Base-by-base conservation (phyloP, 1,139 yeast species). In the Yamadazyma friedrichii region DNA sequence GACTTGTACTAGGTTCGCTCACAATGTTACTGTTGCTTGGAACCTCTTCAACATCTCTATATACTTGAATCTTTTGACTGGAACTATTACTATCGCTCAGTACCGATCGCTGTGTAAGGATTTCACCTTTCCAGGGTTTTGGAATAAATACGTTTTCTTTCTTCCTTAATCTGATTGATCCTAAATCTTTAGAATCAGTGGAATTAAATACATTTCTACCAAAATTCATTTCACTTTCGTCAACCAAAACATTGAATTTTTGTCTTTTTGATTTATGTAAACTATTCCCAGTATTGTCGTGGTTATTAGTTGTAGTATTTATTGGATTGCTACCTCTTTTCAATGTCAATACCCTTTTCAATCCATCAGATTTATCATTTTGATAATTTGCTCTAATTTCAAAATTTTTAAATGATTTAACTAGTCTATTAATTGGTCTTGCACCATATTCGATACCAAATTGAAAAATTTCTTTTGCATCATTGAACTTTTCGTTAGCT, bases 51-150 rank as follows among this genome's bases (percentile, higher is more conserved):
- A 39, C 36, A 36, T 54, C 58, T 26, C 54, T 46, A 39, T 50
- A 59, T 6, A 59, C 55, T 27, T 45, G 53, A 11, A 59, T 48
- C 39, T 56, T 58, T 6, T 36, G 30, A 6, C 38, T 25, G 4
- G 13, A 8, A 12, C 15, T 9, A 5, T 24, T 9, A 6, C 31
- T 36, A 10, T 16, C 31, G 11, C 33, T 31, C 27, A 29, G 31
- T 11, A 20, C 42, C 36, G 40, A 36, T 31, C 55, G 61, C 52
- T 78, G 84, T 17, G 61, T 62, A 26, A 83, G 47, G 0, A 66
- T 68, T 53, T 84, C 84, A 0, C 93, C 94, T 1, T 66, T 66
- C 88, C 94, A 84, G 0, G 84, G 77, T n/a, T 64, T 67, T 0
- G 91, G 72, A 2, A 67, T 65, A 29, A 79, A 42, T 1, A 62